These are phyloP conservation scores for Gracilaria gracilis DNA, from an alignment of 23 red algal species.

Conservation along the genomic window DNA sequence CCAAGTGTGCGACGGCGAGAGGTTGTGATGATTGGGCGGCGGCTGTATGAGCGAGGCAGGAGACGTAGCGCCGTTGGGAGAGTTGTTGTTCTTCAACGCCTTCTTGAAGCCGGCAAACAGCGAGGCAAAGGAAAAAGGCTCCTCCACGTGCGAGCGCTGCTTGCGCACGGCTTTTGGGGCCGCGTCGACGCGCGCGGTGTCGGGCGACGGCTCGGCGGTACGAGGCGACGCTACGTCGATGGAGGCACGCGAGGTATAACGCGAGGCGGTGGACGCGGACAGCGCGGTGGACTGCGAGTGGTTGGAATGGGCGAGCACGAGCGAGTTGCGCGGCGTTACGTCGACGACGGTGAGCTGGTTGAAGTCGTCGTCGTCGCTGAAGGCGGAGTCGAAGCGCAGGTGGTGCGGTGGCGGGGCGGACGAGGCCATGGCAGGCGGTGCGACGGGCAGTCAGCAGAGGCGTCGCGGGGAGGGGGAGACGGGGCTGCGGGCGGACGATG, in stretches of 20 bases:
- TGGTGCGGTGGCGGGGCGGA: neutral
- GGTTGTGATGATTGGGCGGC: neutral
- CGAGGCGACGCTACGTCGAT: neutral
- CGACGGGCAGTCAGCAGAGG: neutral
- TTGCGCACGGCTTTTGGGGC: neutral
- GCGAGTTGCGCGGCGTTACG: conserved; percentile 9
- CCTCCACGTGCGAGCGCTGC: neutral
- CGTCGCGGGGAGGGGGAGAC: neutral
- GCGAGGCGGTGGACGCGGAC: conserved; percentile 14
- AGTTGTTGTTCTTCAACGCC: neutral
- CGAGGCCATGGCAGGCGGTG: neutral
- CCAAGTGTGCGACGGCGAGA: neutral
- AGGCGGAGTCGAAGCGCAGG: conserved; percentile 30
- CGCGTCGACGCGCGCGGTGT: neutral
- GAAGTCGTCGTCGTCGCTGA: conserved; percentile 34
- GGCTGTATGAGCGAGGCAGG: neutral
- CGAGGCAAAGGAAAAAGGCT: neutral
- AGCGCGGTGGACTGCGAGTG: neutral
- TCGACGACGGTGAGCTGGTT: conserved; percentile 2
- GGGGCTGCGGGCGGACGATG: neutral
- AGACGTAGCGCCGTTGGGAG: neutral
- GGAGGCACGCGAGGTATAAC: neutral
- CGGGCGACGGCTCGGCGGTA: neutral
- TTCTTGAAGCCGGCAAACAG: conserved; percentile 29
- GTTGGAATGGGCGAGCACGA: neutral